These are phyloP conservation scores for Haematococcus lacustris DNA, from an alignment of 139 green algal species.

Conservation along the genomic window DNA sequence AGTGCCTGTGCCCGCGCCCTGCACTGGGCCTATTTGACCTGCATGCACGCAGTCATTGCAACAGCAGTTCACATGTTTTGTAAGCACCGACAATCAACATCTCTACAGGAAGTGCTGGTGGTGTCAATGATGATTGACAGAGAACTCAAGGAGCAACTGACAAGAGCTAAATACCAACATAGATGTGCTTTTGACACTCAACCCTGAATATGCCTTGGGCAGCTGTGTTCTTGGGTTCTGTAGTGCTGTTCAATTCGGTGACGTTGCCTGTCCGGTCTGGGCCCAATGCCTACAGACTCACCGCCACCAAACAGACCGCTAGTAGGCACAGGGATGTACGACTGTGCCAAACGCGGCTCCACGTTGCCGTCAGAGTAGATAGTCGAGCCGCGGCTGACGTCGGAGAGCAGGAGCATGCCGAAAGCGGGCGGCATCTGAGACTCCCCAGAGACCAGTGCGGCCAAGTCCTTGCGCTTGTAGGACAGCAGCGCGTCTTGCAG, in stretches of 20 bases:
- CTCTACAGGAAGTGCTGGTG: no score
- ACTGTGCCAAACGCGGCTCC: neutral
- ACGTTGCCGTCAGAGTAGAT: slow-evolving; percentile 1
- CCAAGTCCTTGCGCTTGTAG: slow-evolving; percentile 27
- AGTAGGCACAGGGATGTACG: slow-evolving; percentile 2
- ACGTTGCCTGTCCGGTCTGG: neutral
- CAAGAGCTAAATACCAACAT: neutral
- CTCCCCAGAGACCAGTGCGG: neutral
- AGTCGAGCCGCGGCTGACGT: slow-evolving; percentile 7
- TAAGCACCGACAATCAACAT: neutral
- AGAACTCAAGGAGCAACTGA: no score
- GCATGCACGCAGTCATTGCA: neutral
- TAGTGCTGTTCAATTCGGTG: neutral
- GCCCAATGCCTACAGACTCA: neutral
- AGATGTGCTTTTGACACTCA: neutral
- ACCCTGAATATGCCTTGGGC: neutral
- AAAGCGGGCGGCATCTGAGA: slow-evolving; percentile 6
- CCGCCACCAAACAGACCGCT: slow-evolving; percentile 8
- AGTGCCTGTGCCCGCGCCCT: neutral
- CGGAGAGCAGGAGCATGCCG: slow-evolving; percentile 5
- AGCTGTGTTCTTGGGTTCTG: neutral
- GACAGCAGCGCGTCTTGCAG: slow-evolving; percentile 18
- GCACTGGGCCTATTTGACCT: slow-evolving; percentile 5
- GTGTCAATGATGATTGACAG: no score
- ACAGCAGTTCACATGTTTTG: neutral